Evolutionary conservation across 176 grass and related monocot genomes (phyloP).

Genomic region (Puccinellia tenuiflora): DNA sequence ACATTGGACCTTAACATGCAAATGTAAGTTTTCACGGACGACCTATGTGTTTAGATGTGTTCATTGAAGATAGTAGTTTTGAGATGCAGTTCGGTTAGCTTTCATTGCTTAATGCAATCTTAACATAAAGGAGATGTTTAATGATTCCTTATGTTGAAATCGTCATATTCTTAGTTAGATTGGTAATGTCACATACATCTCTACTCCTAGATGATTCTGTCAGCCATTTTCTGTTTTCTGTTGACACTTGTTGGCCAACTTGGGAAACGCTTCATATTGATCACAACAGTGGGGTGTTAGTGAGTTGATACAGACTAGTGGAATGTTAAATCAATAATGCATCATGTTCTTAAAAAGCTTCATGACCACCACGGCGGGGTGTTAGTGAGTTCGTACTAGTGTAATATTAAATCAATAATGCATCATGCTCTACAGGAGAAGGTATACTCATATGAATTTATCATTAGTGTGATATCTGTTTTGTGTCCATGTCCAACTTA

Average conservation of each 20-base stretch:
- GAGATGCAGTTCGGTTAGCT: neutral
- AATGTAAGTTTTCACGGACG: constrained; percentile 55
- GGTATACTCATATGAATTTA: neutral
- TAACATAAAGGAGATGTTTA: neutral
- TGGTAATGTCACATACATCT: neutral
- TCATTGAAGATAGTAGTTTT: neutral
- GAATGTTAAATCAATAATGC: neutral
- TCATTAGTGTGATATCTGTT: neutral
- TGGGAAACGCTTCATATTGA: neutral
- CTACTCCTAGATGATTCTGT: neutral
- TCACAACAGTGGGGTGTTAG: neutral
- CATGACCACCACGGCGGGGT: neutral
- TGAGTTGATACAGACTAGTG: neutral
- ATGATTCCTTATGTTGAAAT: neutral
- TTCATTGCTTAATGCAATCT: constrained; percentile 7
- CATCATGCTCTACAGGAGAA: neutral
- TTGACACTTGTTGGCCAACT: neutral
- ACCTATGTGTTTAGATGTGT: constrained; percentile 1
- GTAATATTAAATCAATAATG: neutral
- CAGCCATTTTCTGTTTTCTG: neutral
- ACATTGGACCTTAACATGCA: constrained; percentile 91
- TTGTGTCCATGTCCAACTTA: neutral
- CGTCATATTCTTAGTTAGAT: neutral
- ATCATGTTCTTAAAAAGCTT: neutral
- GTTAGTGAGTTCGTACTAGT: neutral